Evolutionary conservation across 2,329 filamentous ascomycete species (phyloP), one percentile per base, ranked within the genome.

Genomic region (Blastomyces silverae): DNA sequence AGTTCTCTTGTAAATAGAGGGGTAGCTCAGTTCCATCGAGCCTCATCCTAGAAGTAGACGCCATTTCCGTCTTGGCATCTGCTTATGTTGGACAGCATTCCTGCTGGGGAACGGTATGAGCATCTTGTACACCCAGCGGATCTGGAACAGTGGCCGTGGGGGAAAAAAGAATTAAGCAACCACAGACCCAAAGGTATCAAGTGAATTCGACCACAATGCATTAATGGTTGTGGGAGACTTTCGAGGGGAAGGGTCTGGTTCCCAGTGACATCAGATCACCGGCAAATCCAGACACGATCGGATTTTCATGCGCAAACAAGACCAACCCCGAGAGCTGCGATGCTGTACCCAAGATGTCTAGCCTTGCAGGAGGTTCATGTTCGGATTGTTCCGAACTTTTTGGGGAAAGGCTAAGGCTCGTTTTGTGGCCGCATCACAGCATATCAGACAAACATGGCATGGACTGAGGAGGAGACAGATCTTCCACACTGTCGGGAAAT

Each of bases 11-110:
- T 25, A 20, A 60, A 60, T 46, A 46, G 25, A 60, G 25, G 34
- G 34, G 37, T 57, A 57, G n/a, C n/a, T 57, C 31, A 17, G 34
- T 57, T 37, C 10, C 53, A 37, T 39, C 17, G 53, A 56, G 22
- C n/a, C 37, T 46, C 57, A 20, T 44, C 15, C 25, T 60, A 8
- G n/a, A 46, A 39, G 37, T 31, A 28, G n/a, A 31, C 53, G 39
- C 57, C 22, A 15, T 46, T 44, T 44, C 57, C 56, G 39, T 31
- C 57, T 46, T 60, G 57, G 57, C 57, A 60, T 25, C 15, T 31
- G 37, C 57, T 10, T 48, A 17, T 11, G 25, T 22, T 44, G 57
- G 56, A 46, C 37, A 22, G 5, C 44, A 39, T 44, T 60, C n/a
- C 57, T 44, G 57, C 42, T 4, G 39, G 15, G 57, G 39, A 60